Evolutionary conservation across 2,329 filamentous ascomycete species (phyloP), one percentile per base, ranked within the genome.

Genomic region (Rachicladosporium sp.): DNA sequence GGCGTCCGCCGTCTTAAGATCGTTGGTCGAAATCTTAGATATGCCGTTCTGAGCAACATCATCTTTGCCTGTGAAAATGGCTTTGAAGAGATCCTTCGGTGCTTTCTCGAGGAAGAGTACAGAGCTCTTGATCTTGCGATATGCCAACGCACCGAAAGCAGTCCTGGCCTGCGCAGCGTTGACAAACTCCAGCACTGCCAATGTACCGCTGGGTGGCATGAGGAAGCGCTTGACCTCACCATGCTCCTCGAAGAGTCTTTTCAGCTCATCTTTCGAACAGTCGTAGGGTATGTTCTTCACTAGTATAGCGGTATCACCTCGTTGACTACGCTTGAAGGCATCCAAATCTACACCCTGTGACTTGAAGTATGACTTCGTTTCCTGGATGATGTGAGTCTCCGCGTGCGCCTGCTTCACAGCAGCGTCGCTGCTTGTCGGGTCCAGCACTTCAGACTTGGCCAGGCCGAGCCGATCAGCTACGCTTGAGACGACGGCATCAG

Each of bases 381-480:
- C 91, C 64, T 94, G 86, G 42, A 98, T 96, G 50, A 94, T 76
- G 46, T 91, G 82, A 13, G 89, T 96, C 68, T 98, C 91, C 33
- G 89, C 91, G 60, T 95, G 82, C 7, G 91, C 91, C 68, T 96
- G 91, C 67, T 93, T 95, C 42, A 98, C 83, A 33, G 85, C 89
- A 43, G 89, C 87, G 62, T 95, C 87, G 41, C 89, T 79, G 43
- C 85, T 94, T 3, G 89, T 94, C 10, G 89, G 91, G 63, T 98
- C 89, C 34, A 98, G 71, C 42, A 98, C 65, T 52, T 94, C 87
- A 7, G 86, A 80, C 67, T 98, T 98, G 41, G 82, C 81, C 42
- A 98, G 76, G 35, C 89, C 88, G 42, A 98, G 71, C 39, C 88
- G 81, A 55, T 80, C 77, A 35, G 91, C 86, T 45, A 94, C 77